Conservation (phyloP, 2,329 filamentous ascomycete species). For the Paecilomyces variotii region DNA sequence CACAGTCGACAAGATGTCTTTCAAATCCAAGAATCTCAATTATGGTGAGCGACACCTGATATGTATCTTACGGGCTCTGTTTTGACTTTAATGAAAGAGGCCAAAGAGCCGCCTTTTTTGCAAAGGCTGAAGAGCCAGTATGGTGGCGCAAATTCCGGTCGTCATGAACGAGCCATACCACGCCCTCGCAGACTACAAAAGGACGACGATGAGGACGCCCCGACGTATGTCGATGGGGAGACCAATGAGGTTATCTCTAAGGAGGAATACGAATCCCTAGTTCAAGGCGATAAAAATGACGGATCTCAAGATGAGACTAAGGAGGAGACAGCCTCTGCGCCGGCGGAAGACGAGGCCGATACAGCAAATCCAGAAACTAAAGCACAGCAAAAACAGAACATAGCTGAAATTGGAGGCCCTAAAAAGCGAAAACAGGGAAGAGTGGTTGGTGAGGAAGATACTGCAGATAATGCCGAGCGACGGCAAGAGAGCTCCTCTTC, state of each 20-base stretch:
- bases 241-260: slow-evolving; percentile 38
- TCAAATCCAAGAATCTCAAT: slow-evolving; percentile 36
- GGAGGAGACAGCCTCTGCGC: slow-evolving; percentile 6
- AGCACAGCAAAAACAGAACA: slow-evolving; percentile 23
- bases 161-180: slow-evolving; percentile 28
- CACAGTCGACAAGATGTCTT: slow-evolving; percentile 21
- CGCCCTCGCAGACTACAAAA: slow-evolving; percentile 29
- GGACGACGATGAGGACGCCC: slow-evolving; percentile 32
- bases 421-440: slow-evolving; percentile 37
- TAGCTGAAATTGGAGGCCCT: slow-evolving; percentile 32
- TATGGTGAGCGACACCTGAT: slow-evolving; percentile 26
- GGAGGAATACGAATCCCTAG: slow-evolving; percentile 34
- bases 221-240: slow-evolving; percentile 37
- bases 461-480: slow-evolving; percentile 12
- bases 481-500: slow-evolving; percentile 14
- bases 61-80: slow-evolving; percentile 1
- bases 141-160: slow-evolving; percentile 23
- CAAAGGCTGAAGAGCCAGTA: slow-evolving; percentile 33
- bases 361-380: slow-evolving; percentile 1
- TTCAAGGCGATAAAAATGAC: slow-evolving; percentile 18
- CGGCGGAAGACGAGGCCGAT: neutral
- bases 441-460: slow-evolving; percentile 29
- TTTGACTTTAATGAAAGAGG: slow-evolving; percentile 19
- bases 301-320: slow-evolving; percentile 7
- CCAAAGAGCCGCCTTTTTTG: slow-evolving; percentile 36